These are phyloP conservation scores for Stylosanthes scabra DNA, from an alignment of 331 rosid genomes.

Conservation along the genomic window DNA sequence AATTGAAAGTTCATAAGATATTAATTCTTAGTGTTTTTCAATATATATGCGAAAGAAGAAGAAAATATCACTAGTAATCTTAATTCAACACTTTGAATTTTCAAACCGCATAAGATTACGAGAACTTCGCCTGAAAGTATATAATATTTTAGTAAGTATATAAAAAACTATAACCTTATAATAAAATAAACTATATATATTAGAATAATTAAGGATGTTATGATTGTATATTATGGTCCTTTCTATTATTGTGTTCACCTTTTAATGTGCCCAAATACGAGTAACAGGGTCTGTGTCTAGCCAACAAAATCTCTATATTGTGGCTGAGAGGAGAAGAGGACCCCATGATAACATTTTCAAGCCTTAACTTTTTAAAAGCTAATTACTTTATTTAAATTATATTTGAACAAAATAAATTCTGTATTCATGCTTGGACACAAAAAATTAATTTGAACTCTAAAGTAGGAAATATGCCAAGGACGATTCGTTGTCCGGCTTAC, in stretches of 20 bases:
- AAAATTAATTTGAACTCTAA: neutral
- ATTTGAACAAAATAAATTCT: neutral
- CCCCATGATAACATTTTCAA: neutral
- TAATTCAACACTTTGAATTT: no score
- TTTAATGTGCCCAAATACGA: constrained; percentile 24
- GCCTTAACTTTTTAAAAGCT: neutral
- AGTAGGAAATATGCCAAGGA: neutral
- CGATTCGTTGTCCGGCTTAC: neutral
- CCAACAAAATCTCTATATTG: neutral
- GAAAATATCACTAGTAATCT: no score
- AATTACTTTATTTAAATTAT: neutral
- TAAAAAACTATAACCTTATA: no score
- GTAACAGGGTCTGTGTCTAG: constrained; percentile 31
- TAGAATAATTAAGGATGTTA: neutral
- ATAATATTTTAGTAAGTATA: no score
- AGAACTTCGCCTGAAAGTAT: no score
- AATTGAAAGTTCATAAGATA: no score
- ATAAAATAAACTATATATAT: no score
- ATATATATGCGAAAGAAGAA: no score
- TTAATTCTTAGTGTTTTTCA: no score
- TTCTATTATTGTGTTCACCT: neutral
- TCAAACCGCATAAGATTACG: no score
- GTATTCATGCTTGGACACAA: neutral
- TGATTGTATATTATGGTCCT: neutral
- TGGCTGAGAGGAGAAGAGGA: neutral